These are phyloP conservation scores for Botrytis tulipae DNA, from an alignment of 2,329 filamentous ascomycete species.

Conservation along the genomic window DNA sequence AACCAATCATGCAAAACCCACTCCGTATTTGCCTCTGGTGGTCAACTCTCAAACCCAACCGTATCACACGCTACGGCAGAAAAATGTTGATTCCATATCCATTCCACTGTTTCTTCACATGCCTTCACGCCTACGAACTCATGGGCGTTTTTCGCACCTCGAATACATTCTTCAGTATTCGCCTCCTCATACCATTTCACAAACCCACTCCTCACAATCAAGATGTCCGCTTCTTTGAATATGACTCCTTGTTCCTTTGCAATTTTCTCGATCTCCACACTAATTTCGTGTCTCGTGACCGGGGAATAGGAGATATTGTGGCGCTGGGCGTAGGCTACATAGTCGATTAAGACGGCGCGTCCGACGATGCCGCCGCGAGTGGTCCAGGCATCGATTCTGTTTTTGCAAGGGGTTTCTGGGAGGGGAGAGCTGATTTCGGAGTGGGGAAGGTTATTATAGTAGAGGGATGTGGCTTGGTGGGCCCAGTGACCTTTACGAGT, in stretches of 20 bases:
- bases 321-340: constrained; percentile 43
- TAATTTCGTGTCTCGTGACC: constrained; percentile 40
- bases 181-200: constrained; percentile 40
- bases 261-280: constrained; percentile 44
- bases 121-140: constrained; percentile 29
- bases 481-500: constrained; percentile 33
- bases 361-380: constrained; percentile 30
- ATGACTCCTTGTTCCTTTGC: constrained; percentile 46
- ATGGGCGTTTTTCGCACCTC: constrained; percentile 18
- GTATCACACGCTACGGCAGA: constrained; percentile 35
- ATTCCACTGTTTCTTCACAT: constrained; percentile 30
- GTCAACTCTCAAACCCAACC: constrained; percentile 34
- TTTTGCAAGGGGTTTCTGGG: constrained; percentile 39
- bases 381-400: constrained; percentile 29
- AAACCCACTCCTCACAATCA: constrained; percentile 50
- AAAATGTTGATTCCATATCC: constrained; percentile 37
- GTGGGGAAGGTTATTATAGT: constrained; percentile 38
- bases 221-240: constrained; percentile 49
- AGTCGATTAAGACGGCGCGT: constrained; percentile 54
- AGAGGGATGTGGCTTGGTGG: constrained; percentile 32
- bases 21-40: constrained; percentile 28
- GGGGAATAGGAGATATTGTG: constrained; percentile 39
- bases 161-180: constrained; percentile 21
- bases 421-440: constrained; percentile 31
- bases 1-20: constrained; percentile 34